Evolutionary conservation across 805 yeast species (phyloP).

Genomic region (Priceomyces carsonii): DNA sequence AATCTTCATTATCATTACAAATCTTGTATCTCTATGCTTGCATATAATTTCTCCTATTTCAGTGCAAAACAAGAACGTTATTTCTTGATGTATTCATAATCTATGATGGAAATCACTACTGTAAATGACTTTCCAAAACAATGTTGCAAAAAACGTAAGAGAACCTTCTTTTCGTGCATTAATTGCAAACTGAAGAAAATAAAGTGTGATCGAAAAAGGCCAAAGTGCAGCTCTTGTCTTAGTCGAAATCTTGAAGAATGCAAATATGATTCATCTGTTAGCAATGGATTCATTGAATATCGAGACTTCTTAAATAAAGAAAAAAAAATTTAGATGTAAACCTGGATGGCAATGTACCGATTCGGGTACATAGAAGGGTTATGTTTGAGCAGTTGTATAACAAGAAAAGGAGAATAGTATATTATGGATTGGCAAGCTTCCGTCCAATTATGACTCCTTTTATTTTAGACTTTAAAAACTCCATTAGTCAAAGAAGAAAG

Average conservation of each 20-base stretch:
- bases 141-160: neutral
- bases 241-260: conserved; percentile 1
- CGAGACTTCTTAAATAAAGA: neutral
- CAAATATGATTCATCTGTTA: neutral
- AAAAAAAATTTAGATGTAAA: neutral
- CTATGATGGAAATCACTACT: no score
- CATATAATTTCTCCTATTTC: no score
- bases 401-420: conserved; percentile 1
- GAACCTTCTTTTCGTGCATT: conserved; percentile 1
- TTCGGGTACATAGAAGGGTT: neutral
- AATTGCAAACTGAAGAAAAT: conserved; percentile 2
- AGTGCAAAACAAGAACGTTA: no score
- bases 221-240: conserved; percentile 3
- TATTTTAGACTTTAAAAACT: neutral
- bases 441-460: neutral
- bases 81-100: no score
- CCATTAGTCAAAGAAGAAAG: neutral
- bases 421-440: neutral
- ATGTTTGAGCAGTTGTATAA: neutral
- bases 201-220: conserved; percentile 5
- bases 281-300: neutral
- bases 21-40: no score
- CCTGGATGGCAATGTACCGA: neutral
- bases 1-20: no score
- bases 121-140: no score